A percentile compares a stretch with the other conserved stretches of the same genome.
Evolutionary conservation across 768 basidiomycete species (phyloP).

Genomic region (Suillus subaureus): DNA sequence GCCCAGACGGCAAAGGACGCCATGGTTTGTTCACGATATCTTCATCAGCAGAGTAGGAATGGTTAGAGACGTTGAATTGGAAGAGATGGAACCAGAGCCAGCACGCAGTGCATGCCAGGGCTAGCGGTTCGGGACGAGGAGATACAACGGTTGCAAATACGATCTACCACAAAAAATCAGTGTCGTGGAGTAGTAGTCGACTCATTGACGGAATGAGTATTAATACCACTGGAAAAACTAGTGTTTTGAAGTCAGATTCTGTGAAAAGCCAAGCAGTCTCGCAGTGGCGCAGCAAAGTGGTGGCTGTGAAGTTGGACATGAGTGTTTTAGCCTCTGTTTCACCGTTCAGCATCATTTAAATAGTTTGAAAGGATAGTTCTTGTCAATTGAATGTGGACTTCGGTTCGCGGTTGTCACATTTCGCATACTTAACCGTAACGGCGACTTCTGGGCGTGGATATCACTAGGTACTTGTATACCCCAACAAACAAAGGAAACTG

Average conservation of each 20-base stretch:
- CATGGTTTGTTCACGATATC: conserved; percentile 38
- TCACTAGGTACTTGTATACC: too few relatives aligned
- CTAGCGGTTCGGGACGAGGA: not conserved
- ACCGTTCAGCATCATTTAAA: not conserved
- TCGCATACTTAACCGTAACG: not conserved
- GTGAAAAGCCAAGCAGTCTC: conserved; percentile 38
- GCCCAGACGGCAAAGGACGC: conserved; percentile 40
- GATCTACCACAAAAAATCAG: conserved; percentile 11
- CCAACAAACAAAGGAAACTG: too few relatives aligned
- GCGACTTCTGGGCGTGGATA: too few relatives aligned
- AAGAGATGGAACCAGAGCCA: conserved; percentile 39
- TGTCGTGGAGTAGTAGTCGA: not conserved
- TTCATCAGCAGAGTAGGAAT: conserved; percentile 27
- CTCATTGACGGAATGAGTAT: conserved; percentile 6
- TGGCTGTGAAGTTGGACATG: not conserved
- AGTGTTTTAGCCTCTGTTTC: not conserved
- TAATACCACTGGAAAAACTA: conserved; percentile 36
- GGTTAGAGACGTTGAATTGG: conserved; percentile 38
- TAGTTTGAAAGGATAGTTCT: not conserved
- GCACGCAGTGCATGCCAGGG: conserved; percentile 7
- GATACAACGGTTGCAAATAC: conserved; percentile 14
- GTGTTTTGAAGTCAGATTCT: conserved; percentile 36
- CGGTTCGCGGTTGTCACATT: not conserved
- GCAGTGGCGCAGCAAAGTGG: conserved; percentile 14
- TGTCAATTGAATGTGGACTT: too few relatives aligned